phyloP scores from a whole-genome alignment of 805 yeast genomes.

The Barnettozyma siamensis region DNA sequence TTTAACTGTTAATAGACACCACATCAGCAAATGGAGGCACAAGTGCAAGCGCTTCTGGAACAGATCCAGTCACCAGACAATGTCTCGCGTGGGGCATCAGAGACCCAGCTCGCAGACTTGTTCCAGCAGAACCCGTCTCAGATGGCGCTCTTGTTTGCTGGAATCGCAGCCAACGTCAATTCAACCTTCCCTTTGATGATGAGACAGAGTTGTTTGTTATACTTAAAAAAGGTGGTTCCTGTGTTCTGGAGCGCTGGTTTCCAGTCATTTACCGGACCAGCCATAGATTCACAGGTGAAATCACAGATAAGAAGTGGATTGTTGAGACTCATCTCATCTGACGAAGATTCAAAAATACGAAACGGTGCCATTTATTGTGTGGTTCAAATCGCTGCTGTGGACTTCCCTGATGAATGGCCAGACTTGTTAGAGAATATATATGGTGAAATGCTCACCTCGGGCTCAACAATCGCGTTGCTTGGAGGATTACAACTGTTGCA shows the following conservation, averaged over 20 bases:
- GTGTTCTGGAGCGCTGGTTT: conserved; percentile 82
- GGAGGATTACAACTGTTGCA: conserved; percentile 41
- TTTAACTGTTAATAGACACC: not conserved
- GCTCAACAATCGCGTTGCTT: conserved; percentile 9
- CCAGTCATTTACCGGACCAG: conserved; percentile 64
- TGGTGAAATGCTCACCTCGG: conserved; percentile 27
- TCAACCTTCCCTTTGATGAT: not conserved
- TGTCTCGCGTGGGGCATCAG: conserved; percentile 25
- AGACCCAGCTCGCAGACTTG: conserved; percentile 32
- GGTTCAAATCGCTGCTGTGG: conserved; percentile 80
- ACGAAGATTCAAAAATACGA: conserved; percentile 53
- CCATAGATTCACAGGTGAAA: conserved; percentile 51
- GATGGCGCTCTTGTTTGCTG: conserved; percentile 37
- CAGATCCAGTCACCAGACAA: conserved; percentile 37
- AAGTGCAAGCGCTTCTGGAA: conserved; percentile 18
- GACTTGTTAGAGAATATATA: conserved; percentile 48
- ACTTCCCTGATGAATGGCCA: conserved; percentile 97
- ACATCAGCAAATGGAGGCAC: conserved; percentile 7
- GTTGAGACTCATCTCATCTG: conserved; percentile 39
- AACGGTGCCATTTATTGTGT: conserved; percentile 67
- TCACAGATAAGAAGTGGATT: conserved; percentile 43
- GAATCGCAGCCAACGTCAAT: conserved; percentile 34
- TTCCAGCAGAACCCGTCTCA: conserved; percentile 46
- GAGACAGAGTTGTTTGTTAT: conserved; percentile 56
- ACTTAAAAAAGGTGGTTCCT: conserved; percentile 63